Evolutionary conservation across 345 rosid species (phyloP), one percentile per base, ranked within the genome.

Genomic region (Melaleuca alternifolia): DNA sequence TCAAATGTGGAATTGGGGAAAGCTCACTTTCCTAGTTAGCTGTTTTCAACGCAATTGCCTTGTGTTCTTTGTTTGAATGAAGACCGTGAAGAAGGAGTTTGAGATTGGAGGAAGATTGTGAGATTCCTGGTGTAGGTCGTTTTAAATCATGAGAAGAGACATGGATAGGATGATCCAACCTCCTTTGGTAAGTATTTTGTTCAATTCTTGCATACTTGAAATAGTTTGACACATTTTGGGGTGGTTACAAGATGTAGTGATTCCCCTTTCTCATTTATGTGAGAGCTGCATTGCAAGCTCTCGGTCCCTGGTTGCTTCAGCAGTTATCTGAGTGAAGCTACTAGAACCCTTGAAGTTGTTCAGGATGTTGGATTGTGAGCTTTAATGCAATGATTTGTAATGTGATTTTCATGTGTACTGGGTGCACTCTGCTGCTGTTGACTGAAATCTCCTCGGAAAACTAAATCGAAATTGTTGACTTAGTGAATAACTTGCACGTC

Each of bases 161-260:
- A 93, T 93, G 96, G 95, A 94, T 51, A 91, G 95, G 87, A 85
- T 90, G 92, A 89, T 92, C 89, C 97, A 95, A 83, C 96, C 97
- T 88, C 97, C 96, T 86, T 86, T 95, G 96, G 96, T 94, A 91
- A 91, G 82, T 90, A 82, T 16, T 87, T 26, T 61, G 20, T 88
- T 75, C 85, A 71, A 37, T 37, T 71, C 48, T 8, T 44, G 7
- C 48, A 37, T 71, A 10, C 81, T 37, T 71, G 1, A 11, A 37
- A 71, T 13, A 10, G 81, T 71, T 71, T 3, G 26, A 71, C 37
- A 24, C 81, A 71, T 37, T 71, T 18, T 71, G 48, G 81, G 79
- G 48, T 7, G 37, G 81, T 71, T 20, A 24, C 48, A 71, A 71
- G 81, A 71, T 71, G 81, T 71, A 0, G 46, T 37, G 48, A 37